Evolutionary conservation across 257 asterid genomes (phyloP), one percentile per base, ranked within the genome.

Genomic region (Striga asiatica): DNA sequence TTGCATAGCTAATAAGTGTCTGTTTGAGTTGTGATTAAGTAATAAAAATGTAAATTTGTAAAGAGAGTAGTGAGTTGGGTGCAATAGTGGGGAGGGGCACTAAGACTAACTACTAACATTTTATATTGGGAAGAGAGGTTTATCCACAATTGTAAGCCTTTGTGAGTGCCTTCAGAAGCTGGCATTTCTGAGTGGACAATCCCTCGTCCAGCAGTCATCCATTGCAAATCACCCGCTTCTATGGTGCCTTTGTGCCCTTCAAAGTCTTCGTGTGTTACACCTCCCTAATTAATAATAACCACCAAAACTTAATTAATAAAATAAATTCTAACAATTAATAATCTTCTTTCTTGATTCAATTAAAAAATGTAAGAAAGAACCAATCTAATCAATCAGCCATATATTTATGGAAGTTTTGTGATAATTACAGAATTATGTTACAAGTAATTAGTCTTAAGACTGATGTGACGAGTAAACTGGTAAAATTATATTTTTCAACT

Each of bases 141-240:
- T 20, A 91, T 79, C 98, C 98, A 91, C 47, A 91, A 62, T 27
- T 87, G 98, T 9, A 89, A 73, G 24, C 98, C 96, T 50, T 68
- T 75, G 54, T 82, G 84, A 66, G 94, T 86, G 8, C 98, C 96
- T 38, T 77, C 60, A 1, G 80, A 60, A 66, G 48, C 48, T 8
- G 96, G 94, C 91, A 83, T 79, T 74, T 86, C 96, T 2, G 98
- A 89, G 79, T 89, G 98, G 68, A 89, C 89, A 28, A 89, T 86
- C 18, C 98, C 98, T 68, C 82, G 78, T 17, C 98, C 98, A 3
- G 98, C 98, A 49, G 92, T 86, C 98, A 89, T 83, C 98, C 98
- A 89, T 55, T 89, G 98, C 49, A 89, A 34, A 37, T 86, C 98
- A 42, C 98, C 48, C 2, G 85, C 81, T 66, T 76, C 78, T 12